These are phyloP conservation scores for Pythium brassicae DNA, from an alignment of 352 stramenopile genomes.

Conservation along the genomic window DNA sequence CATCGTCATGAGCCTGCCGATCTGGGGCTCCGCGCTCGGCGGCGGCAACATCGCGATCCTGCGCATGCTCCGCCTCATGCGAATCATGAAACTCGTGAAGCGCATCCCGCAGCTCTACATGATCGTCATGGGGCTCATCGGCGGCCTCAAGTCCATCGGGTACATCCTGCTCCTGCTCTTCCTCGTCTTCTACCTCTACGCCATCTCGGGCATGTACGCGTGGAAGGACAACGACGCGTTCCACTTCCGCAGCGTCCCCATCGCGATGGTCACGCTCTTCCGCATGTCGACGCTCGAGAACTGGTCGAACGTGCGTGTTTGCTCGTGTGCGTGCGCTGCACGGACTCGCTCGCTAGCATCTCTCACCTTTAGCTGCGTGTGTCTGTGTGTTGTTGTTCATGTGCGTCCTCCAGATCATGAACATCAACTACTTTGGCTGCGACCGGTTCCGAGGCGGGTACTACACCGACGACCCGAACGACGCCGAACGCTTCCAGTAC, in stretches of 20 bases:
- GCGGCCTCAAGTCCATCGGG: slow-evolving; percentile 83
- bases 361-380: not conserved
- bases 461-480: slow-evolving; percentile 38
- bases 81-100: slow-evolving; percentile 90
- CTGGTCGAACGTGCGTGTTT: slow-evolving; percentile 53
- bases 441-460: slow-evolving; percentile 63
- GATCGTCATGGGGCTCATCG: slow-evolving; percentile 89
- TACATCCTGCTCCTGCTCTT: slow-evolving; percentile 88
- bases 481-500: slow-evolving; percentile 42
- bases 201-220: slow-evolving; percentile 88
- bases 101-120: slow-evolving; percentile 87
- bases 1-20: slow-evolving; percentile 70
- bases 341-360: not conserved
- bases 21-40: slow-evolving; percentile 61
- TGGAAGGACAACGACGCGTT: slow-evolving; percentile 86
- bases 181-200: slow-evolving; percentile 88
- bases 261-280: slow-evolving; percentile 84
- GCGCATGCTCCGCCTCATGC: slow-evolving; percentile 80
- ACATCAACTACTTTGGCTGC: slow-evolving; percentile 80
- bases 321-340: not conserved
- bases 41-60: slow-evolving; percentile 79
- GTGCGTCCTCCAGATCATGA: slow-evolving; percentile 48
- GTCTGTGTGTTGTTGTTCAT: too few species aligned
- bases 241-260: slow-evolving; percentile 72
- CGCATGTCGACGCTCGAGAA: slow-evolving; percentile 81